These are phyloP conservation scores for Chaetomiaceae sp. DNA, from an alignment of 2,329 filamentous ascomycete genomes.

Conservation along the genomic window DNA sequence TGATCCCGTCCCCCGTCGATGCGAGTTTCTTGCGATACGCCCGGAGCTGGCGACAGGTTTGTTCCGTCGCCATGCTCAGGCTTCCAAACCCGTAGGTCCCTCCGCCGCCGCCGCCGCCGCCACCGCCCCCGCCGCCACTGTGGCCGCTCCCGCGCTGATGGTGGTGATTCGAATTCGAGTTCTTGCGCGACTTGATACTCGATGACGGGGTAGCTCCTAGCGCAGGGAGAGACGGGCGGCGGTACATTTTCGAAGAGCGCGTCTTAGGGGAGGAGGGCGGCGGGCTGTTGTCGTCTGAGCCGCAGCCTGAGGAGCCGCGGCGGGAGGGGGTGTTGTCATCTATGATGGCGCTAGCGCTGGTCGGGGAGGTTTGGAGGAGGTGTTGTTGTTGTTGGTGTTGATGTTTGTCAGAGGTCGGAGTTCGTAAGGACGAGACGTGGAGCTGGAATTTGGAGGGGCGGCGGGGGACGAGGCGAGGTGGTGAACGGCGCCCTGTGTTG, in stretches of 20 bases:
- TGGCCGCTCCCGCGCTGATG: neutral
- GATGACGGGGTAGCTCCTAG: conserved; percentile 36
- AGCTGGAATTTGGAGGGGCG: conserved; percentile 52
- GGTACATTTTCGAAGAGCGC: conserved; percentile 32
- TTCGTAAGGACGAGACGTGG: conserved; percentile 33
- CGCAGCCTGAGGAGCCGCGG: conserved; percentile 39
- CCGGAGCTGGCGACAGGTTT: conserved; percentile 58
- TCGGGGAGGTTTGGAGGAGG: conserved; percentile 28
- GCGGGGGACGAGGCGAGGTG: conserved; percentile 47
- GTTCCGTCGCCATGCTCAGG: conserved; percentile 60
- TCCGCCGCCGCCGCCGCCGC: neutral
- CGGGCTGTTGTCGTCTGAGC: conserved; percentile 41
- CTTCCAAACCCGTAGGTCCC: conserved; percentile 44
- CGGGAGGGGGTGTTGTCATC: conserved; percentile 42
- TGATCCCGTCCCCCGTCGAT: conserved; percentile 51
- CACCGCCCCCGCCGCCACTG: neutral
- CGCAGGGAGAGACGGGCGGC: conserved; percentile 52
- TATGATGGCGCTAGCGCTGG: conserved; percentile 16
- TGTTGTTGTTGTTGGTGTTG: conserved; percentile 36
- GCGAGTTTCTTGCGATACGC: conserved; percentile 60
- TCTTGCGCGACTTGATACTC: conserved; percentile 41
- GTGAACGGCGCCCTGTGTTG: conserved; percentile 47
- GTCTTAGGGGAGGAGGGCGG: conserved; percentile 45
- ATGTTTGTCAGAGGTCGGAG: conserved; percentile 40
- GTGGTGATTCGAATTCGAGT: conserved; percentile 40